phyloP scores from a whole-genome alignment of 441 rosid genomes.

The Lepidium campestre region DNA sequence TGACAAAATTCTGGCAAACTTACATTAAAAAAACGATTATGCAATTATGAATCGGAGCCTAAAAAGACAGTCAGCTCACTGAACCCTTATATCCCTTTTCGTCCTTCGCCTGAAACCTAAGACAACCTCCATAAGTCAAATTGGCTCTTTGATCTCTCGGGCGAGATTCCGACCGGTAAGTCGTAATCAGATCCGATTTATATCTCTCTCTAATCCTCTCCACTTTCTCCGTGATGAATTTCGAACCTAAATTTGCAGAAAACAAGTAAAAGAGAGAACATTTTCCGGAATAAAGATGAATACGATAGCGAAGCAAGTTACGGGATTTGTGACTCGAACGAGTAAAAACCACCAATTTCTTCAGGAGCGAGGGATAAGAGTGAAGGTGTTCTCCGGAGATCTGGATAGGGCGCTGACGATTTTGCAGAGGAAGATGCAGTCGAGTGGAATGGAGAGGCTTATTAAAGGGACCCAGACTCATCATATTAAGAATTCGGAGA shows the following conservation, averaged over 20 bases:
- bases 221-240: not conserved
- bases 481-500: slow-evolving; percentile 88
- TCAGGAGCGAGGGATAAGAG: slow-evolving; percentile 75
- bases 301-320: slow-evolving; percentile 35
- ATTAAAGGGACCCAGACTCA: slow-evolving; percentile 54
- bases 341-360: slow-evolving; percentile 33
- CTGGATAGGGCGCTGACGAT: slow-evolving; percentile 56
- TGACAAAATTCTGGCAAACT: too few relatives aligned
- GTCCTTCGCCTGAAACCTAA: slow-evolving; percentile 6
- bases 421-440: slow-evolving; percentile 72
- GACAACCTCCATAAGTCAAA: not conserved
- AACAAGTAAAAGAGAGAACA: not conserved
- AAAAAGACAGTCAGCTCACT: too few relatives aligned
- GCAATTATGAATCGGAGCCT: too few relatives aligned
- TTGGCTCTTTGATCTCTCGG: slow-evolving; percentile 3
- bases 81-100: not conserved
- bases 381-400: slow-evolving; percentile 56
- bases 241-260: not conserved
- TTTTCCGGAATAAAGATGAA: slow-evolving; percentile 38
- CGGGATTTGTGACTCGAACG: slow-evolving; percentile 24
- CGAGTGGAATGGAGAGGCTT: slow-evolving; percentile 82
- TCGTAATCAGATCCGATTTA: not conserved
- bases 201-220: not conserved
- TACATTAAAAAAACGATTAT: too few relatives aligned
- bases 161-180: slow-evolving; percentile 20